phyloP scores from a whole-genome alignment of 305 asterid genomes.

The Rubia tinctorum region DNA sequence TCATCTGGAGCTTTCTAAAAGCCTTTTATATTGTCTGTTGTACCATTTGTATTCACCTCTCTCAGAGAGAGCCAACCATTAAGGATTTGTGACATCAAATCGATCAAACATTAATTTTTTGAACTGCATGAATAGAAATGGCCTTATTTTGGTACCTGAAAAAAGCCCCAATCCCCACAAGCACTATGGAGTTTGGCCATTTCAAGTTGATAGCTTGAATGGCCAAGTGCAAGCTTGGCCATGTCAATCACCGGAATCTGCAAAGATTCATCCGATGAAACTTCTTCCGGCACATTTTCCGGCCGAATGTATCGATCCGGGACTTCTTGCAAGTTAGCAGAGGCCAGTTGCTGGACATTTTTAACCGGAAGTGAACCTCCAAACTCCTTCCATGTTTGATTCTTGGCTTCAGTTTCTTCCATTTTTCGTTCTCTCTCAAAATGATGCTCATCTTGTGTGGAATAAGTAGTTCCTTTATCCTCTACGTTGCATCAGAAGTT shows the following conservation, averaged over 20 bases:
- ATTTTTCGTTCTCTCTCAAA: not conserved
- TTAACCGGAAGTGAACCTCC: slow-evolving; percentile 11
- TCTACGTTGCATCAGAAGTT: not conserved
- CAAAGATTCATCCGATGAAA: slow-evolving; percentile 20
- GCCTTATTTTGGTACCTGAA: slow-evolving; percentile 24
- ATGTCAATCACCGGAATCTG: slow-evolving; percentile 31
- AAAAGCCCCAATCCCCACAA: slow-evolving; percentile 33
- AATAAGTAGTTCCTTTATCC: not conserved
- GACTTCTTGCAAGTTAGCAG: not conserved
- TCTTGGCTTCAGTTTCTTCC: not conserved
- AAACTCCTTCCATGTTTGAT: not conserved
- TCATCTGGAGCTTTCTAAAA: no score
- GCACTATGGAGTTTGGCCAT: slow-evolving; percentile 22
- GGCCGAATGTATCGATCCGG: slow-evolving; percentile 32
- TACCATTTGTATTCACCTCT: no score
- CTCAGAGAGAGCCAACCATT: no score
- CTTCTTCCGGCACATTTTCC: slow-evolving; percentile 17
- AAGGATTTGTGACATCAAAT: no score
- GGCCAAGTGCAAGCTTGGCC: slow-evolving; percentile 14
- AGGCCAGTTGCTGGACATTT: slow-evolving; percentile 13
- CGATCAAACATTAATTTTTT: no score
- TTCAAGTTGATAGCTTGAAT: slow-evolving; percentile 13
- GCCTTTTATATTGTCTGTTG: no score
- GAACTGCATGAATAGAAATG: not conserved
- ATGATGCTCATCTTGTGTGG: not conserved